Percentiles rank a stretch among this genome's conserved stretches.
phyloP scores from a whole-genome alignment of 2,329 filamentous ascomycete genomes.

The Arthrocladium fulminans region DNA sequence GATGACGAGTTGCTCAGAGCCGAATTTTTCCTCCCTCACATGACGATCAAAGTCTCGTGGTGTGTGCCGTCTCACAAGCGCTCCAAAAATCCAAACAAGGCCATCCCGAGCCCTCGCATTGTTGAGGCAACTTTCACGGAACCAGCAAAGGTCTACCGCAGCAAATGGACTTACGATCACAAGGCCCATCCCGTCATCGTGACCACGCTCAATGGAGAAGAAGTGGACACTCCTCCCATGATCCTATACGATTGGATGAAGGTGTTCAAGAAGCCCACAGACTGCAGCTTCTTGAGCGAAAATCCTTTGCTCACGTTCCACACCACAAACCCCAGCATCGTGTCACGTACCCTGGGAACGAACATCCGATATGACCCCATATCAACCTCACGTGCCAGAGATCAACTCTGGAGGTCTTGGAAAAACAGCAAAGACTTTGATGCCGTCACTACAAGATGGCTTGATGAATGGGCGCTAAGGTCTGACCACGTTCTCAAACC shows the following conservation, averaged over 20 bases:
- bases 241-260: conserved; percentile 41
- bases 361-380: conserved; percentile 32
- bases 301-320: conserved; percentile 45
- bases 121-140: conserved; percentile 48
- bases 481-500: conserved; percentile 37
- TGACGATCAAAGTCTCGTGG: conserved; percentile 48
- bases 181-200: conserved; percentile 41
- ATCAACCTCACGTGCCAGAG: conserved; percentile 42
- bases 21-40: conserved; percentile 46
- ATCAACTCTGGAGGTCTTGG: conserved; percentile 44
- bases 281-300: conserved; percentile 40
- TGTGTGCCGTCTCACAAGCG: conserved; percentile 43
- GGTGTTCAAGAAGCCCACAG: conserved; percentile 36
- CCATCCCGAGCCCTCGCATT: conserved; percentile 48
- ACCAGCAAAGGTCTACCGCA: conserved; percentile 45
- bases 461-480: conserved; percentile 43
- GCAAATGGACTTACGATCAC: conserved; percentile 42
- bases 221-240: conserved; percentile 46
- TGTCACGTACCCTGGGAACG: conserved; percentile 28
- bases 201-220: conserved; percentile 42
- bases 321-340: conserved; percentile 27
- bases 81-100: conserved; percentile 42
- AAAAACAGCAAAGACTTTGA: conserved; percentile 40
- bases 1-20: conserved; percentile 49
- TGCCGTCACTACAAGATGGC: conserved; percentile 42